Base-by-base conservation (phyloP, 129 eudicot species). In the Cynara cardunculus region DNA sequence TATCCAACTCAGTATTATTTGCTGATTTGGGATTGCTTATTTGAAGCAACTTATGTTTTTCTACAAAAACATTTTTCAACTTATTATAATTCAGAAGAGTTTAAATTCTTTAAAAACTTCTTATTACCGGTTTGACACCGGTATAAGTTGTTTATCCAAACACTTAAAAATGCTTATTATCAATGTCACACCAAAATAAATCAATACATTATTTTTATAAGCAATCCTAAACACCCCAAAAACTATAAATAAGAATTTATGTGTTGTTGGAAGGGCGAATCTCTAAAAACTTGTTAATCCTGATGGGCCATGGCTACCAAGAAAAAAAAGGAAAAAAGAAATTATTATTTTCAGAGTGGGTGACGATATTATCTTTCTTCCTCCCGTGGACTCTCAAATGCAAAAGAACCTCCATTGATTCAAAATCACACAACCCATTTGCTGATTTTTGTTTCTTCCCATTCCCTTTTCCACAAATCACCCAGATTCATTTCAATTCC, bases 401-500 rank as follows among this genome's bases (percentile, higher is more conserved):
- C 56, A 25, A 56, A 82, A 56, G 24, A 46, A 69, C 75, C 53
- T 26, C 69, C 9, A 39, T 81, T 74, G 75, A 66, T 73, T 81
- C 74, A 73, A 22, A 26, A 41, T 11, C 26, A 35, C 61, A 66
- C 73, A 78, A 65, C 84, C 80, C 79, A 49, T 76, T 76, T 62
- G 24, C 34, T 69, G 46, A 53, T 61, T 12, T 53, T 53, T 34
- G 72, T 69, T 69, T 67, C 66, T 74, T 26, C 53, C 8, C n/a
- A 25, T 78, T 11, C 18, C 69, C 16, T 11, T 72, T 72, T 72
- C 86, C 39, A 18, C 69, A 35, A 68, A 34, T 8, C 19, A 80
- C 74, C 67, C 76, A 74, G 74, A 13, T 68, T 75, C 85, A 68
- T 66, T 69, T 44, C 75, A 67, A 67, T 13, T 49, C 22, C 35